Percentiles rank a stretch among this genome's conserved stretches.
Conservation (phyloP, 129 eudicot species). For the Tagetes erecta region DNA sequence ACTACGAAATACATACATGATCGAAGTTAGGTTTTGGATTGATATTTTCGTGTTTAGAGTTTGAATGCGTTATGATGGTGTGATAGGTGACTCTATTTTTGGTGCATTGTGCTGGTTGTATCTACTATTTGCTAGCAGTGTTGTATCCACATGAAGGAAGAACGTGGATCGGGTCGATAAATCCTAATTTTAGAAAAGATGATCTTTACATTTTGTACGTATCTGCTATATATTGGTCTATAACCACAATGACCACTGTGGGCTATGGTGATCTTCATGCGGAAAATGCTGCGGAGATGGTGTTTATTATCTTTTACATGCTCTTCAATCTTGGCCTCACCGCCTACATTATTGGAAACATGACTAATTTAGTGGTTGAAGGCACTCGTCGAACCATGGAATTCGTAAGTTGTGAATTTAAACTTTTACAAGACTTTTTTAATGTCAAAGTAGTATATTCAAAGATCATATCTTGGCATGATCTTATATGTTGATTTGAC, state of each 20-base stretch:
- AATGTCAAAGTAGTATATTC: neutral
- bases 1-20: neutral
- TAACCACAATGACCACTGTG: slow-evolving; percentile 91
- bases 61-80: neutral
- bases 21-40: neutral
- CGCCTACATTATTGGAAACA: slow-evolving; percentile 90
- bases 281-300: slow-evolving; percentile 77
- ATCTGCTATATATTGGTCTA: slow-evolving; percentile 90
- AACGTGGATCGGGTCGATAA: slow-evolving; percentile 78
- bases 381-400: slow-evolving; percentile 98
- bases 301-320: slow-evolving; percentile 79
- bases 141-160: slow-evolving; percentile 75
- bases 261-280: slow-evolving; percentile 98
- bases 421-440: neutral
- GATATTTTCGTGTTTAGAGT: neutral
- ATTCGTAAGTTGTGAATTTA: slow-evolving; percentile 50
- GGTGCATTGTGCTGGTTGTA: slow-evolving; percentile 96
- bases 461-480: neutral
- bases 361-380: slow-evolving; percentile 94
- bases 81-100: slow-evolving; percentile 72
- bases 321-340: slow-evolving; percentile 87
- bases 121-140: slow-evolving; percentile 79
- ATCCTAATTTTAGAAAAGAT: slow-evolving; percentile 68
- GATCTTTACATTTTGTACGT: slow-evolving; percentile 62
- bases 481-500: too few species aligned